Conservation (phyloP, 352 stramenopile species). For the Pythium oligandrum region DNA sequence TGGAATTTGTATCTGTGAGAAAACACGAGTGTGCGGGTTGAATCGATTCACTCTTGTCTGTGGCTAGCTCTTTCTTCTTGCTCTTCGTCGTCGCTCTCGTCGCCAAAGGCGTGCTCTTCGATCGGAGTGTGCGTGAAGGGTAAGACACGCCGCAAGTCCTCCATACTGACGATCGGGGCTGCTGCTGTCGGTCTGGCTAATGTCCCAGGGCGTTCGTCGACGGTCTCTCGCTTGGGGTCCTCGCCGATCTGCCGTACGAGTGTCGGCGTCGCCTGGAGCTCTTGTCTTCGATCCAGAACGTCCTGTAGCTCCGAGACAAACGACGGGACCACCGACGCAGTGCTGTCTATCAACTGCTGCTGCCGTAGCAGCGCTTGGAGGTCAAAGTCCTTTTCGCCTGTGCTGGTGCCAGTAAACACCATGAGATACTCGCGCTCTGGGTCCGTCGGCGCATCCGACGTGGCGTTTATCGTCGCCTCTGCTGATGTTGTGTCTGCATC, state of each 20-base stretch:
- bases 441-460: neutral
- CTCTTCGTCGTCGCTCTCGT: no score
- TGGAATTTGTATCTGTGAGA: no score
- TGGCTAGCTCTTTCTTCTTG: no score
- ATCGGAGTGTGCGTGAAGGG: no score
- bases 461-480: neutral
- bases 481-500: no score
- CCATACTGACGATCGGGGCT: no score
- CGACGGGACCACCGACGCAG: constrained; percentile 9
- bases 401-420: constrained; percentile 75
- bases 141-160: no score
- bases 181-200: no score
- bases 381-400: constrained; percentile 59
- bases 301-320: constrained; percentile 52
- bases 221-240: constrained; percentile 5
- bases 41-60: no score
- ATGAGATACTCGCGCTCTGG: constrained; percentile 25
- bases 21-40: no score
- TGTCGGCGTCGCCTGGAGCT: constrained; percentile 15
- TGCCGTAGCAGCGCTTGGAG: constrained; percentile 36
- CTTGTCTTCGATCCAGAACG: constrained; percentile 43
- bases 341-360: constrained; percentile 19
- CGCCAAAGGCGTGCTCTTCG: no score
- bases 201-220: no score
- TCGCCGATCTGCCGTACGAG: constrained; percentile 43